phyloP scores from a whole-genome alignment of 179 eudicot species.

The Corrigiola litoralis region DNA sequence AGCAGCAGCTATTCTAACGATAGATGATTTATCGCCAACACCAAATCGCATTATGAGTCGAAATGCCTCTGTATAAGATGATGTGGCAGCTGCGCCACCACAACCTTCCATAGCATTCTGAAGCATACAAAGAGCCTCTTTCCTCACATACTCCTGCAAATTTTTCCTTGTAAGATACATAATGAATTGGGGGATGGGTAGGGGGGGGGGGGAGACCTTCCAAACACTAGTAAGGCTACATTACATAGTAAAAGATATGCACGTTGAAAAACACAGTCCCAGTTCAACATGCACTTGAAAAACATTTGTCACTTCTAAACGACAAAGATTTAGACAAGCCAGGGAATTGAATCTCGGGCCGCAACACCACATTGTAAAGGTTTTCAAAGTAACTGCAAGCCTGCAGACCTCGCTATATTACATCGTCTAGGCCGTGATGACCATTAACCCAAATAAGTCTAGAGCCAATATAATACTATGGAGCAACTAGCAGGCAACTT shows the following conservation, averaged over 20 bases:
- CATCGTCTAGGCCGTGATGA: no score
- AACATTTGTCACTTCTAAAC: neutral
- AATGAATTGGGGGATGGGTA: no score
- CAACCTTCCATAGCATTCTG: slow-evolving; percentile 96
- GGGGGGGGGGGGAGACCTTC: no score
- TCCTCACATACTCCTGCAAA: slow-evolving; percentile 83
- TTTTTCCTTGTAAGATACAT: neutral
- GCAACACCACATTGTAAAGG: no score
- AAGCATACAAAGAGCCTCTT: slow-evolving; percentile 90
- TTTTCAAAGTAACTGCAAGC: no score
- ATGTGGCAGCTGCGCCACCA: slow-evolving; percentile 65
- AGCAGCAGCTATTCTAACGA: slow-evolving; percentile 96
- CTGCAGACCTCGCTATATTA: no score
- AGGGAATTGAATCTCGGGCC: no score
- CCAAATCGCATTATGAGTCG: slow-evolving; percentile 70
- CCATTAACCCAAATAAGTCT: neutral
- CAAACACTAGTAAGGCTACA: neutral
- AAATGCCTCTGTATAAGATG: slow-evolving; percentile 81
- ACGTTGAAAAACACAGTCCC: neutral
- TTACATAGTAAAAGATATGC: neutral
- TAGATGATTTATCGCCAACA: slow-evolving; percentile 76
- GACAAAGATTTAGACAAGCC: no score
- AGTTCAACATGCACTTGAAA: neutral
- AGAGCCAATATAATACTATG: neutral
- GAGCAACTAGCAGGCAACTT: neutral